phyloP scores from a whole-genome alignment of 139 green algal species.

The Chlorella sp. region DNA sequence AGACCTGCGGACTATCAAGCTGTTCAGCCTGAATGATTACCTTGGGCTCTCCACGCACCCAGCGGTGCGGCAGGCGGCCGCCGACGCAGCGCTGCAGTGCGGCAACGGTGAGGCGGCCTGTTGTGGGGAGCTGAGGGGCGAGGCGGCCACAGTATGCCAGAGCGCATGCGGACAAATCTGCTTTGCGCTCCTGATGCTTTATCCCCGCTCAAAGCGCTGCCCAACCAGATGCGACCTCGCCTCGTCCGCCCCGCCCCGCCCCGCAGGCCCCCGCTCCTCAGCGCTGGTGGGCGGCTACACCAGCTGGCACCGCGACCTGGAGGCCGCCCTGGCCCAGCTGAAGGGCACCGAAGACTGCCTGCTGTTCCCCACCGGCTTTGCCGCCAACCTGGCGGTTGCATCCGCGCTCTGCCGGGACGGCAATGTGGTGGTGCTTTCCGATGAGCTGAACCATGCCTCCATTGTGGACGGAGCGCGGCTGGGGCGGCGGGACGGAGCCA shows the following conservation, averaged over 20 bases:
- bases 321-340: constrained; percentile 82
- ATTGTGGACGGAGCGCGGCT: constrained; percentile 94
- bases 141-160: no score
- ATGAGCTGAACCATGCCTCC: constrained; percentile 96
- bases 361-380: constrained; percentile 91
- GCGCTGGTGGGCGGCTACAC: constrained; percentile 90
- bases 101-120: constrained; percentile 46
- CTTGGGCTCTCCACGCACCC: constrained; percentile 89
- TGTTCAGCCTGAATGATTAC: constrained; percentile 96
- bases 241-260: neutral
- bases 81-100: constrained; percentile 47
- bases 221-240: no score
- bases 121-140: no score
- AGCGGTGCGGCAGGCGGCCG: constrained; percentile 67
- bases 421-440: constrained; percentile 77
- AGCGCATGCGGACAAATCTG: no score
- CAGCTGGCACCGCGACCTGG: constrained; percentile 76
- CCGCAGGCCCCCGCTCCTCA: constrained; percentile 48
- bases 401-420: constrained; percentile 49
- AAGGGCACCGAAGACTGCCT: constrained; percentile 82
- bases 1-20: constrained; percentile 51
- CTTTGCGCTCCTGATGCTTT: no score
- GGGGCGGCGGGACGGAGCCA: constrained; percentile 37
- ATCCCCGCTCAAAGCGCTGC: no score
- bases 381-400: constrained; percentile 88